Evolutionary conservation across 768 basidiomycete genomes (phyloP).

Genomic region (Mycena capillaripes): DNA sequence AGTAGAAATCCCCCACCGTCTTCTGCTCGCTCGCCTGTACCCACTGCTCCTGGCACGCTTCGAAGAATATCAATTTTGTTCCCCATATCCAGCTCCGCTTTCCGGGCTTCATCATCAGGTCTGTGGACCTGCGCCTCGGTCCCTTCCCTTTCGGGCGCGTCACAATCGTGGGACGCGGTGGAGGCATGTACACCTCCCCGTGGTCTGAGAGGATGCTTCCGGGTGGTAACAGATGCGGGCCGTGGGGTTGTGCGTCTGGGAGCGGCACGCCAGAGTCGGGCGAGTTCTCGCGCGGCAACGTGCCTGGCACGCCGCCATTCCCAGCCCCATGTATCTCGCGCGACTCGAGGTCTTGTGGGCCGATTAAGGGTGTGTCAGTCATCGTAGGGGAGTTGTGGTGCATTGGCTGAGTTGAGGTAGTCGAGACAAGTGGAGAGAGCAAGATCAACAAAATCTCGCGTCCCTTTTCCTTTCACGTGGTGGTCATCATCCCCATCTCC

Average conservation of each 20-base stretch:
- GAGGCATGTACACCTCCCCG: background rate
- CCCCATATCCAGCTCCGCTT: background rate
- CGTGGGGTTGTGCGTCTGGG: background rate
- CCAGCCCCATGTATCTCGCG: too few species aligned
- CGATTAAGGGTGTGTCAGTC: too few species aligned
- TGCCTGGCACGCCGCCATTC: too few species aligned
- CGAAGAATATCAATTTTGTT: constrained; percentile 1
- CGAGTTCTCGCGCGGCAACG: too few species aligned
- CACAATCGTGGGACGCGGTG: background rate
- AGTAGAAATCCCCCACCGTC: background rate
- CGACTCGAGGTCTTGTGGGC: too few species aligned
- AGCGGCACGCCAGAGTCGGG: too few species aligned
- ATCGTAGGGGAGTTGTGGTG: too few species aligned
- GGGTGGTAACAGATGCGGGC: background rate
- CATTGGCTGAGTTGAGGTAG: too few species aligned
- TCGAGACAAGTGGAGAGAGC: too few species aligned
- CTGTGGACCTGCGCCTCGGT: background rate
- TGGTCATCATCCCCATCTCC: too few species aligned
- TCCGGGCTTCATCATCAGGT: background rate
- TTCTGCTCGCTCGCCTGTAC: background rate
- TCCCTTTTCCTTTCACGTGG: too few species aligned
- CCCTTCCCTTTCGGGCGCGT: background rate
- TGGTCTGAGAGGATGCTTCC: background rate
- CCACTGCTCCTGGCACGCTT: background rate
- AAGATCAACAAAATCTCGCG: too few species aligned